Conservation (phyloP, 768 basidiomycete species). For the Zangia roseola region DNA sequence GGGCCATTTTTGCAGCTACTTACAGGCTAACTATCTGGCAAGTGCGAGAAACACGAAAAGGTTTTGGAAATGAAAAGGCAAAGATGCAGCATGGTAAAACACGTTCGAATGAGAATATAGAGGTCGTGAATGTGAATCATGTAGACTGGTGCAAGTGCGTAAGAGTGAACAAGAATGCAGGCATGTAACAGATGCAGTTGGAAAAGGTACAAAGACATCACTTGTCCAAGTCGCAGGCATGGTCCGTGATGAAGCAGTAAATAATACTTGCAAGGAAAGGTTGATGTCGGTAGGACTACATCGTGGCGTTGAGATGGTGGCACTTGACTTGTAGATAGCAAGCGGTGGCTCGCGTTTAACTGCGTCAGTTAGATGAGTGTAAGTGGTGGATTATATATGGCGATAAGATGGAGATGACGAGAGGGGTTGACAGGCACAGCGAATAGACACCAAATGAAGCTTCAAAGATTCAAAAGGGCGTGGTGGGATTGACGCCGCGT, state of each 20-base stretch:
- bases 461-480: conserved; percentile 9
- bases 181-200: conserved; percentile 20
- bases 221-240: conserved; percentile 28
- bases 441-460: neutral
- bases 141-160: conserved; percentile 16
- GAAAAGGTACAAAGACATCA: conserved; percentile 16
- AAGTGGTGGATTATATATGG: conserved; percentile 31
- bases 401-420: conserved; percentile 25
- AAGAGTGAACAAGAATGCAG: conserved; percentile 23
- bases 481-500: conserved; percentile 19
- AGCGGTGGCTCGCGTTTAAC: conserved; percentile 27
- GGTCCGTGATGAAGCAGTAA: conserved; percentile 30
- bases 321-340: conserved; percentile 20
- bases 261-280: conserved; percentile 19
- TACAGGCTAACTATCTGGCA: too few species aligned
- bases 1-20: neutral
- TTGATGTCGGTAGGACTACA: conserved; percentile 29
- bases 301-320: conserved; percentile 26
- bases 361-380: conserved; percentile 26
- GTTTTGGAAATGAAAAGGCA: neutral
- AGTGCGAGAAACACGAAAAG: neutral
- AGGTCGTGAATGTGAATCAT: conserved; percentile 20
- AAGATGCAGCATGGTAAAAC: conserved; percentile 7
- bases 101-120: conserved; percentile 12
- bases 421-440: conserved; percentile 8